Conservation (phyloP, 345 rosid genomes). For the Bruguiera parviflora region DNA sequence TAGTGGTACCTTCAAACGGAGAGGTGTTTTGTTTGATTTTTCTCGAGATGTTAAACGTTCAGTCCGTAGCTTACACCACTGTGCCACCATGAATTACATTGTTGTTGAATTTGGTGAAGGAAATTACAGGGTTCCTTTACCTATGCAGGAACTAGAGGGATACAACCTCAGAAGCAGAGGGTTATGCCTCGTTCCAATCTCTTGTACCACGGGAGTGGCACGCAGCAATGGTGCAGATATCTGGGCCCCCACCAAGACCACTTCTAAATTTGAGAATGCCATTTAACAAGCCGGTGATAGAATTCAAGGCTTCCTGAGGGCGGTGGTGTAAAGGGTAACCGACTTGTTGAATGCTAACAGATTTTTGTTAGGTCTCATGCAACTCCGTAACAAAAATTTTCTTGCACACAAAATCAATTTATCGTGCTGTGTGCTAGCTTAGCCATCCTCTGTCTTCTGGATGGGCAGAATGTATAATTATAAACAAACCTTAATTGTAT, state of each 20-base stretch:
- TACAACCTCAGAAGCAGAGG: conserved; percentile 70
- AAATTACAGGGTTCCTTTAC: not conserved
- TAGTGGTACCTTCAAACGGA: too few relatives aligned
- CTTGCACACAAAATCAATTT: not conserved
- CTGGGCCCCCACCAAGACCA: conserved; percentile 89
- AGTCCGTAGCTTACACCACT: not conserved
- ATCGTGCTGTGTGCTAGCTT: not conserved
- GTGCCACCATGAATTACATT: not conserved
- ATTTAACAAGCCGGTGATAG: conserved; percentile 11
- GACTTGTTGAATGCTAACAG: not conserved
- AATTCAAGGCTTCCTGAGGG: not conserved
- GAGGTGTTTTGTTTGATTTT: too few relatives aligned
- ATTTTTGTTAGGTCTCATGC: conserved; percentile 2
- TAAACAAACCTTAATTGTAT: conserved; percentile 1
- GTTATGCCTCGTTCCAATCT: conserved; percentile 74
- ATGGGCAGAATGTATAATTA: conserved; percentile 18
- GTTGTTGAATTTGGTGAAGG: not conserved
- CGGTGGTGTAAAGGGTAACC: not conserved
- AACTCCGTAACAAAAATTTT: not conserved
- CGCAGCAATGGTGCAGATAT: conserved; percentile 93
- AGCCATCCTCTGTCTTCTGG: not conserved
- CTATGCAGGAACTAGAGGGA: conserved; percentile 49
- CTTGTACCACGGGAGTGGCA: conserved; percentile 65
- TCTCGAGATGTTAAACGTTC: too few relatives aligned
- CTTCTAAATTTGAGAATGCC: conserved; percentile 49